A percentile compares a stretch with the other conserved stretches of the same genome.
phyloP scores from a whole-genome alignment of 305 asterid genomes.

The Fraxinus paxiana region DNA sequence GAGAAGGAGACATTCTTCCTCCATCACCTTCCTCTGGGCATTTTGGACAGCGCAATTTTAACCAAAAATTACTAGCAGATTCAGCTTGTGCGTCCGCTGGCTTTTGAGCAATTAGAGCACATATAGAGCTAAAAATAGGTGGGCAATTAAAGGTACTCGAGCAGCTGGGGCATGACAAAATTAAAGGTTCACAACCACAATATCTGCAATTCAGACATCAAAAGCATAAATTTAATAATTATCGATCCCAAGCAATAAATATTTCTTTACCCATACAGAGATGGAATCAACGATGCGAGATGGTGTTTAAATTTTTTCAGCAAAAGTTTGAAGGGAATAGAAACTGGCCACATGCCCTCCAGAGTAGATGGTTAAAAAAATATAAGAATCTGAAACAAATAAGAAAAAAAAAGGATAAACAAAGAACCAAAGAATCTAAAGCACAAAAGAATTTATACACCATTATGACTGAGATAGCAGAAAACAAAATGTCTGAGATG shows the following conservation, averaged over 20 bases:
- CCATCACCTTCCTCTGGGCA: constrained; percentile 74
- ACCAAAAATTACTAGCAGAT: constrained; percentile 58
- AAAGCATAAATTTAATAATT: neutral
- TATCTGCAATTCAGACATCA: constrained; percentile 54
- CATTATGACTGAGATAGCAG: neutral
- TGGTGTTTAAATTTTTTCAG: neutral
- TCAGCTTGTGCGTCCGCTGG: constrained; percentile 41
- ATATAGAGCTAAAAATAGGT: constrained; percentile 58
- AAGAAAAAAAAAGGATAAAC: neutral
- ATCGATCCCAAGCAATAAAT: constrained; percentile 7
- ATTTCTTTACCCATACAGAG: neutral
- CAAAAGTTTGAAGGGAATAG: neutral
- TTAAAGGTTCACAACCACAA: constrained; percentile 74
- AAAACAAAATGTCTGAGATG: neutral
- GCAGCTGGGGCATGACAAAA: constrained; percentile 86
- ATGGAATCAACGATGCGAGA: constrained; percentile 6
- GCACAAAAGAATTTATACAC: constrained; percentile 3
- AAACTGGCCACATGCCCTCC: neutral
- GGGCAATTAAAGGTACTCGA: constrained; percentile 60
- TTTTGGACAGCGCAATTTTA: constrained; percentile 65
- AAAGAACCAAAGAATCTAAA: neutral
- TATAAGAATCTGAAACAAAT: constrained; percentile 4
- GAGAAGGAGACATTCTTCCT: constrained; percentile 60
- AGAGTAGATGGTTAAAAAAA: neutral
- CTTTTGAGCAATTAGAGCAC: constrained; percentile 47